phyloP scores from a whole-genome alignment of 2,329 filamentous ascomycete genomes.

The Aspergillus sp. region DNA sequence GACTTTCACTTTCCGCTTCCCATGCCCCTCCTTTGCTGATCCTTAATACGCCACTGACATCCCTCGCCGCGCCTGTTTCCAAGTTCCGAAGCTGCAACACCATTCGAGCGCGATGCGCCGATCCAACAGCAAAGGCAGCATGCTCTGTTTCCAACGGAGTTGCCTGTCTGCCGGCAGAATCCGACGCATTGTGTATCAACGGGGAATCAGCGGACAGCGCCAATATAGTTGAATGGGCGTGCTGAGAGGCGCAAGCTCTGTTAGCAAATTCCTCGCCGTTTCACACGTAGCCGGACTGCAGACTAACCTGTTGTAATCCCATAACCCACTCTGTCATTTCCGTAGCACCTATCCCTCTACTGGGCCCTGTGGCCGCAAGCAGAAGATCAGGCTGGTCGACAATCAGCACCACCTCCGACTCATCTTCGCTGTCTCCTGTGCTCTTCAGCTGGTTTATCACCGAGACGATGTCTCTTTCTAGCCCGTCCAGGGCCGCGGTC shows the following conservation, averaged over 20 bases:
- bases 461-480: conserved; percentile 27
- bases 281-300: neutral
- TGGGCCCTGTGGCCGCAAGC: conserved; percentile 48
- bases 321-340: conserved; percentile 50
- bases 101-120: conserved; percentile 66
- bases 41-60: conserved; percentile 80
- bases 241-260: conserved; percentile 32
- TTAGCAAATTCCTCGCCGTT: conserved; percentile 1
- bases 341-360: conserved; percentile 32
- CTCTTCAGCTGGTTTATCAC: conserved; percentile 23
- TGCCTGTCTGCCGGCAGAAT: conserved; percentile 34
- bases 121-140: conserved; percentile 58
- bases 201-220: conserved; percentile 65
- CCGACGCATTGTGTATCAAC: conserved; percentile 45
- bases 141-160: conserved; percentile 63
- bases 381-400: conserved; percentile 58
- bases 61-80: conserved; percentile 79
- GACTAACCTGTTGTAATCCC: conserved; percentile 52
- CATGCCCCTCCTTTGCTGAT: conserved; percentile 52
- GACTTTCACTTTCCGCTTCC: conserved; percentile 22
- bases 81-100: conserved; percentile 65
- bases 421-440: conserved; percentile 12
- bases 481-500: conserved; percentile 18
- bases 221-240: conserved; percentile 57
- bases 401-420: conserved; percentile 45